Evolutionary conservation across 352 stramenopile genomes (phyloP), one percentile per base, ranked within the genome.

Genomic region (Pythium biforme): DNA sequence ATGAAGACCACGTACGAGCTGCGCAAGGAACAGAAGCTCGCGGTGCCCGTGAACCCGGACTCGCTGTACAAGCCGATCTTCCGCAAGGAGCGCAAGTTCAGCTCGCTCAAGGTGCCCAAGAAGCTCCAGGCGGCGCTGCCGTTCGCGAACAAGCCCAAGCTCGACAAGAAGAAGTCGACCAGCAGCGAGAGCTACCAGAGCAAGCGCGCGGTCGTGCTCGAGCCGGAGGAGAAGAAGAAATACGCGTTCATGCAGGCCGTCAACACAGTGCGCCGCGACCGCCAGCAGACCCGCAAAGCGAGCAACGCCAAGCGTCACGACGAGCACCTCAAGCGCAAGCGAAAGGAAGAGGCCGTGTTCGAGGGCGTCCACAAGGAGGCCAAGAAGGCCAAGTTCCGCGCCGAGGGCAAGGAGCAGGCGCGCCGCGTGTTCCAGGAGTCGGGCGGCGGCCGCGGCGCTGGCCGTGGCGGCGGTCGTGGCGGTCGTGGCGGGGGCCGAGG

Each of bases 21-120:
- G 59, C 90, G 98, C 51, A 78, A 98, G 61, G 96, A 98, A 66
- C 90, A 97, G 25, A 87, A 97, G 64, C 78, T 98, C 37, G 75
- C 96, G 0, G 96, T 99, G 41, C 95, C 97, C 17, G 90, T 99
- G 22, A 99, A 99, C 72, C 88, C 90, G 23, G 96, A 99, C 75
- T 99, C 94, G 33, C 85, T 99, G 15, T 99, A 99, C 82, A 99
- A 99, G 77, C 96, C 97, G 11, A 98, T 99, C 53, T 83, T 98
- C 46, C 90, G 98, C n/a, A 85, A 83, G 27, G 81, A 90, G 55
- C 87, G 92, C 12, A 88, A 90, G 53, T 99, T 99, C 70, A 95
- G 94, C 45, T 59, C 88, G 34, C 74, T 99, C n/a, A 89, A 90
- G 56, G 88, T 99, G 47, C 95, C 97, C 0, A 98, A 98, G 75